phyloP scores from a whole-genome alignment of 208 protist genomes.

The Leishmania gerbilli region DNA sequence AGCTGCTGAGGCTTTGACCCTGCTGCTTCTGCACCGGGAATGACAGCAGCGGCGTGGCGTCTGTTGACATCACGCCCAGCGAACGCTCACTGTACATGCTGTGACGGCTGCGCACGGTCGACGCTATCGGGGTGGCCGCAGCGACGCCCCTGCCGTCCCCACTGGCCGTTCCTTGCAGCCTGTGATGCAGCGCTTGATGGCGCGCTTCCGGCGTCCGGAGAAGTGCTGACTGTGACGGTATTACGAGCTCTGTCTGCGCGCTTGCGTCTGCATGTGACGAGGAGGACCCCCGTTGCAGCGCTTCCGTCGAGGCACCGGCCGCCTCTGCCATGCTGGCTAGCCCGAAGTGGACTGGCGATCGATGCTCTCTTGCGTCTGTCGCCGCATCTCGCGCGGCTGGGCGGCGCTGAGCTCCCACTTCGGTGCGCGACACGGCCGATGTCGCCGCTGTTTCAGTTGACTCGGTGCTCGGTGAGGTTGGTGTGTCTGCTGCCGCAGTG shows the following conservation, averaged over 20 bases:
- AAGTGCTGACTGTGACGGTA: background rate
- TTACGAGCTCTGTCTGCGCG: background rate
- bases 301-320: background rate
- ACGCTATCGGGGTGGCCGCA: constrained; percentile 12
- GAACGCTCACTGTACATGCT: constrained; percentile 25
- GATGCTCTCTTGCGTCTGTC: background rate
- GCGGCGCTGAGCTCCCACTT: background rate
- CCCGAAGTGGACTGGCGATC: background rate
- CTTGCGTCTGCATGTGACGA: background rate
- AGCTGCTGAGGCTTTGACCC: background rate
- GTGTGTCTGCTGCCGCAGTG: constrained; percentile 7
- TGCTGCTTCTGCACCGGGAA: background rate
- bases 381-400: background rate
- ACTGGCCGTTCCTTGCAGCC: background rate
- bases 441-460: background rate
- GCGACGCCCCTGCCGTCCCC: background rate
- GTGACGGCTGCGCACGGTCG: constrained; percentile 15
- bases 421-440: background rate
- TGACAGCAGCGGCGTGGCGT: background rate
- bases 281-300: background rate
- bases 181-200: background rate
- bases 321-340: background rate
- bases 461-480: background rate
- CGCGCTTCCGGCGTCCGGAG: background rate
- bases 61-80: background rate